phyloP scores from a whole-genome alignment of 495 filamentous ascomycete species.

The Penicillium antarcticum region DNA sequence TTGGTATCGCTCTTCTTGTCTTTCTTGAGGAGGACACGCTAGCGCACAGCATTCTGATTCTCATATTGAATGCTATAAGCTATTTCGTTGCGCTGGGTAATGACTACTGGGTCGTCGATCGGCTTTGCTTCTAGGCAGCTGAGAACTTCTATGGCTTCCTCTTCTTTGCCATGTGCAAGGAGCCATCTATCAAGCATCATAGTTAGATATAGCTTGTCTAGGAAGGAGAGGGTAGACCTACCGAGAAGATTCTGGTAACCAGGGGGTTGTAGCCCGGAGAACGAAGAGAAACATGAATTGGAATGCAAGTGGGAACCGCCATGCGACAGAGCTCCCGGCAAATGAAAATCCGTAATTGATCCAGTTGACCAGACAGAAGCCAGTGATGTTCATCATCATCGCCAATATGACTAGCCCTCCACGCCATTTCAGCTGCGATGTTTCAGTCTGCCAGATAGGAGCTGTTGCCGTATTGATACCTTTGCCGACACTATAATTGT shows the following conservation, averaged over 20 bases:
- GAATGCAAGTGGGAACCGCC: constrained; percentile 52
- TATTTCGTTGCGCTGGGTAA: constrained; percentile 46
- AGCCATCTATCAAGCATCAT: constrained; percentile 36
- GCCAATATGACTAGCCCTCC: constrained; percentile 61
- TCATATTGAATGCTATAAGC: constrained; percentile 47
- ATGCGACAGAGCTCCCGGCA: constrained; percentile 39
- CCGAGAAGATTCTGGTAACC: constrained; percentile 56
- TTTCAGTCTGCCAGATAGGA: constrained; percentile 65
- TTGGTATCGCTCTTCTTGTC: constrained; percentile 34
- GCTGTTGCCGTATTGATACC: constrained; percentile 63
- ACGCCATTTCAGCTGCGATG: constrained; percentile 53
- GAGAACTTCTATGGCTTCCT: constrained; percentile 48
- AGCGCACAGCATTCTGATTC: constrained; percentile 43
- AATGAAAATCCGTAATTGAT: constrained; percentile 56
- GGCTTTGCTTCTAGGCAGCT: constrained; percentile 44
- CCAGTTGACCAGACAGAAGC: constrained; percentile 54
- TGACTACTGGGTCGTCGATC: constrained; percentile 44
- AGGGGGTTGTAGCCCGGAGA: constrained; percentile 46
- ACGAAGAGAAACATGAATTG: constrained; percentile 53
- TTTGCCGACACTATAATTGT: constrained; percentile 51
- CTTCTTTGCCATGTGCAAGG: constrained; percentile 38
- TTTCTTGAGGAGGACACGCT: constrained; percentile 42
- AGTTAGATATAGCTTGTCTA: no score
- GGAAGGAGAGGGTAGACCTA: no score
- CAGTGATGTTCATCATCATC: constrained; percentile 58